Evolutionary conservation across 164 flowering plant species (phyloP).

Genomic region (Nelumbo lutea): DNA sequence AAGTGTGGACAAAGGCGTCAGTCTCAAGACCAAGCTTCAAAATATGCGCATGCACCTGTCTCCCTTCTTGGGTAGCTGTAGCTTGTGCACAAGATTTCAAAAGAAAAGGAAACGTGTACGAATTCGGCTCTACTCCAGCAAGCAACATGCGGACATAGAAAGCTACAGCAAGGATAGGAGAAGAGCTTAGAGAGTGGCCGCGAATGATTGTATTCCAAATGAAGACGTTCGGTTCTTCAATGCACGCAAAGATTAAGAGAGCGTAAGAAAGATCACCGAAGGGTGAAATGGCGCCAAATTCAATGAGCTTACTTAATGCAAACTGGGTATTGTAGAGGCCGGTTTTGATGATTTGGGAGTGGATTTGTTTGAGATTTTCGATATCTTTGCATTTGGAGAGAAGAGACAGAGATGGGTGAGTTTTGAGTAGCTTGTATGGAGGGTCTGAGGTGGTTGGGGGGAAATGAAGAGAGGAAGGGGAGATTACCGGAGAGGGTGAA

Average conservation of each 20-base stretch:
- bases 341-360: slow-evolving; percentile 60
- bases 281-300: slow-evolving; percentile 59
- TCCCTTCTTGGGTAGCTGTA: slow-evolving; percentile 33
- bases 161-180: slow-evolving; percentile 31
- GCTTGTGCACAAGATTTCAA: slow-evolving; percentile 53
- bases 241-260: slow-evolving; percentile 40
- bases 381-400: slow-evolving; percentile 54
- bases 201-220: slow-evolving; percentile 68
- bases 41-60: slow-evolving; percentile 57
- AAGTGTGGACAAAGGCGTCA: slow-evolving; percentile 60
- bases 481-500: slow-evolving; percentile 19
- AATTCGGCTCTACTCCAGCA: slow-evolving; percentile 50
- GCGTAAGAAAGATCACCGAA: slow-evolving; percentile 55
- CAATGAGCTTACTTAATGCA: slow-evolving; percentile 58
- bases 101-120: slow-evolving; percentile 68
- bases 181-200: slow-evolving; percentile 36
- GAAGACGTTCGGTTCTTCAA: slow-evolving; percentile 52
- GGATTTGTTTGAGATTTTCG: slow-evolving; percentile 55
- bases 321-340: slow-evolving; percentile 77
- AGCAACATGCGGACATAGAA: slow-evolving; percentile 46
- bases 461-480: slow-evolving; percentile 27
- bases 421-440: slow-evolving; percentile 43
- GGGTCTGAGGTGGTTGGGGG: slow-evolving; percentile 35
- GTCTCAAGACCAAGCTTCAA: slow-evolving; percentile 51
- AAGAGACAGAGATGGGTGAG: slow-evolving; percentile 53